Base-by-base conservation (phyloP, 1,284 basidiomycete species). In the Ceratobasidium theobromae region DNA sequence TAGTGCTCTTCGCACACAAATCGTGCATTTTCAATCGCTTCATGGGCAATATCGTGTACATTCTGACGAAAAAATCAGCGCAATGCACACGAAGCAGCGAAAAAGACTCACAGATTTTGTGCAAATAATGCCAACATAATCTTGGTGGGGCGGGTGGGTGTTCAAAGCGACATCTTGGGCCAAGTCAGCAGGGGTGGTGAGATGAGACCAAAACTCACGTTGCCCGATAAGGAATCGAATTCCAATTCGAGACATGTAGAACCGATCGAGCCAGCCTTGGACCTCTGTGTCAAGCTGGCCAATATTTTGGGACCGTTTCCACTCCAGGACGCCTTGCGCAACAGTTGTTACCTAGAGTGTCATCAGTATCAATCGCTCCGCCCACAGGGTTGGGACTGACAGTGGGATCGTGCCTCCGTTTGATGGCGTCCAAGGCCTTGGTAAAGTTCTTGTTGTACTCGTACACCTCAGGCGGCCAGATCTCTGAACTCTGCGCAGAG, bases 1-100 rank as follows among this genome's bases (percentile, higher is more conserved):
- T 94, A 97, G 77, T 98, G 95, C 75, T 98, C 96, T 79, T 98
- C 96, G 78, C 96, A 98, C 6, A 99, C 95, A 76, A 94, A 99
- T 30, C 94, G 86, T 3, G 97, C 95, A 76, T 99, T 99, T 77
- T 99, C 96, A 72, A 99, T 98, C 0, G 97, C 93, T 81, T 99
- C 97, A 75, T 93, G 91, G n/a, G 95, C 88, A 69, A 97, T 95
- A 74, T 97, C 93, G 72, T 94, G 92, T 0, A 98, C 88, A 75
- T 95, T 97, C 84, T 91, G 70, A 51, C 2, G 25, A 57, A 14
- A 48, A 9, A 21, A 48, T 40, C n/a, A 72, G 70, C 53, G 40
- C 1, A 23, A 40, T 52, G 48, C 43, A 49, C 18, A 16, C 1
- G 27, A 32, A 16, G 25, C 1, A 14, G 60, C 6, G 51, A 51